A percentile compares a stretch with the other conserved stretches of the same genome.
Conservation (phyloP, 129 eudicot species). For the Ambrosia artemisiifolia region DNA sequence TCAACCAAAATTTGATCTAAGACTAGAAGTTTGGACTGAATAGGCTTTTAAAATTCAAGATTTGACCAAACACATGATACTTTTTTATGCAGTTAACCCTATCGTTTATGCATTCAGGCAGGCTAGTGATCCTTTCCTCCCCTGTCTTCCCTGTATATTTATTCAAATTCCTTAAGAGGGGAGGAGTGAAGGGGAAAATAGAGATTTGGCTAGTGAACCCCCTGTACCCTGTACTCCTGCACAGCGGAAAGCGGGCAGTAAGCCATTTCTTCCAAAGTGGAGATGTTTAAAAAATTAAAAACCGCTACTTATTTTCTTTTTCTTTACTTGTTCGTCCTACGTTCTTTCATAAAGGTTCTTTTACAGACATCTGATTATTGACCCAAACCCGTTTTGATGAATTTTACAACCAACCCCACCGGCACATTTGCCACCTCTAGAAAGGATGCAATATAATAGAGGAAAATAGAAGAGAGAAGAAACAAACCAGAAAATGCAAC, state of each 20-base stretch:
- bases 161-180: slow-evolving; percentile 24
- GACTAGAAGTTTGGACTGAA: background rate
- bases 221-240: slow-evolving; percentile 79
- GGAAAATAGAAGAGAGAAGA: slow-evolving; percentile 12
- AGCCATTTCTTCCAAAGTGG: slow-evolving; percentile 50
- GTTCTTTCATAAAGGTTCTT: background rate
- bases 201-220: slow-evolving; percentile 42
- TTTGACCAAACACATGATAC: background rate
- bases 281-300: slow-evolving; percentile 13
- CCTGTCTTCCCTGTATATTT: slow-evolving; percentile 28
- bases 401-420: background rate
- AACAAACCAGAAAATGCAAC: slow-evolving; percentile 43
- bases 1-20: background rate
- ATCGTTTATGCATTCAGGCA: slow-evolving; percentile 14
- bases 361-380: background rate
- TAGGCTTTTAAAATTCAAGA: background rate
- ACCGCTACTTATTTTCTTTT: background rate
- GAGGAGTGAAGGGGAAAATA: slow-evolving; percentile 29
- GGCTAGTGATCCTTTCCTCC: slow-evolving; percentile 36
- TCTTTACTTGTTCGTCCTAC: slow-evolving; percentile 8
- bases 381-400: slow-evolving; percentile 5
- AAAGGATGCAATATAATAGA: slow-evolving; percentile 1
- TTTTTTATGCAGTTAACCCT: slow-evolving; percentile 1
- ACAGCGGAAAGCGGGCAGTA: slow-evolving; percentile 83
- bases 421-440: background rate